A percentile compares a stretch with the other conserved stretches of the same genome.
phyloP scores from a whole-genome alignment of 805 yeast species.

The Candida namnaoensis region DNA sequence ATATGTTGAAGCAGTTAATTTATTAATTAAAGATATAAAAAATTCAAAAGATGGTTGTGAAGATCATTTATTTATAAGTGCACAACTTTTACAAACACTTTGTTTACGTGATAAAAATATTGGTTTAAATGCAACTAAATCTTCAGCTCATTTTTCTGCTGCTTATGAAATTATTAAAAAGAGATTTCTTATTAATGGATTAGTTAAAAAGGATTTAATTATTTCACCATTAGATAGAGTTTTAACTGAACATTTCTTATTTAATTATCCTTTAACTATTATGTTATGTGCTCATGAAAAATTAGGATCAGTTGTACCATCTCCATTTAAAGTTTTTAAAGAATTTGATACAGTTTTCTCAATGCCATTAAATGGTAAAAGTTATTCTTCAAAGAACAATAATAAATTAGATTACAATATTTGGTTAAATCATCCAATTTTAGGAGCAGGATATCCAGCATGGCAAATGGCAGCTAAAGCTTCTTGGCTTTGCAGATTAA shows the following conservation, averaged over 20 bases:
- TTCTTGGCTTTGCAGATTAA: constrained; percentile 14
- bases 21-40: constrained; percentile 11
- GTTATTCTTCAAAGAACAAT: no score
- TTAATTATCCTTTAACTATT: constrained; percentile 15
- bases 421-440: constrained; percentile 16
- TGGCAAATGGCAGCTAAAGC: constrained; percentile 13
- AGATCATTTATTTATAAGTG: constrained; percentile 16
- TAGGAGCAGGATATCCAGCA: constrained; percentile 11
- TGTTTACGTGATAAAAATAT: constrained; percentile 17
- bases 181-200: constrained; percentile 5
- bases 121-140: constrained; percentile 16
- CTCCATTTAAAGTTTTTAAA: constrained; percentile 16
- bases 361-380: constrained; percentile 1
- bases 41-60: constrained; percentile 13
- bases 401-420: constrained; percentile 2
- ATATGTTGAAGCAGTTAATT: constrained; percentile 11
- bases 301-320: constrained; percentile 11
- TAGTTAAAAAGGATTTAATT: no score
- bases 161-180: constrained; percentile 18
- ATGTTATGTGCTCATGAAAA: constrained; percentile 17
- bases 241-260: constrained; percentile 15
- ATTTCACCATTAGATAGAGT: constrained; percentile 11
- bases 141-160: constrained; percentile 17
- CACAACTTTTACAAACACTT: constrained; percentile 16
- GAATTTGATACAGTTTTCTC: constrained; percentile 9